Percentiles rank a stretch among this genome's conserved stretches.
Conservation (phyloP, 768 basidiomycete species). For the Saitozyma podzolica region DNA sequence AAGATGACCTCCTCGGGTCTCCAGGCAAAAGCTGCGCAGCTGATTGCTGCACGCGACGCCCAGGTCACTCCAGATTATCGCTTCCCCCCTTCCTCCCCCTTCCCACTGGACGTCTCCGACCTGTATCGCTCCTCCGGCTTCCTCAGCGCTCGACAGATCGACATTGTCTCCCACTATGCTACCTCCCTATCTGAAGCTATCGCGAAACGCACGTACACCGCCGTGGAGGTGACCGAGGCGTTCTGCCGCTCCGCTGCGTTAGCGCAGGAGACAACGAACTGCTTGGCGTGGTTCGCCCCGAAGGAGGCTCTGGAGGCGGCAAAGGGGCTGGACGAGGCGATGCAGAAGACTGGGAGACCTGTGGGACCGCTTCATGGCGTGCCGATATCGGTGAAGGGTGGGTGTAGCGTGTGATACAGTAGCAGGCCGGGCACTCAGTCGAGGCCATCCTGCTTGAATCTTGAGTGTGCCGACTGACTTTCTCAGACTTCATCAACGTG, state of each 20-base stretch:
- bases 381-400: conserved; percentile 21
- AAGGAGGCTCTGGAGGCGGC: conserved; percentile 15
- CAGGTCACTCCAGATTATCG: not conserved
- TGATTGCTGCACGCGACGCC: not conserved
- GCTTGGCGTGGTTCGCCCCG: conserved; percentile 28
- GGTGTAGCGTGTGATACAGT: not conserved
- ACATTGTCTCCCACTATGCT: conserved; percentile 19
- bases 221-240: conserved; percentile 23
- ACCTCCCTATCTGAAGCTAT: conserved; percentile 13
- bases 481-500: not conserved
- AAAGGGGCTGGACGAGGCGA: conserved; percentile 12
- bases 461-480: not conserved
- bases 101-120: conserved; percentile 7
- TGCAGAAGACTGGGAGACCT: conserved; percentile 4
- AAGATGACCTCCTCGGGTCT: no score
- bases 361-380: conserved; percentile 26
- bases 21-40: not conserved
- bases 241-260: conserved; percentile 26
- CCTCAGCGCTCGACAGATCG: conserved; percentile 10
- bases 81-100: not conserved
- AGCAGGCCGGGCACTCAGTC: not conserved
- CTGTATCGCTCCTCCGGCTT: conserved; percentile 1
- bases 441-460: not conserved
- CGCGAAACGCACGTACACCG: conserved; percentile 11
- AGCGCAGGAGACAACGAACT: conserved; percentile 45